phyloP scores from a whole-genome alignment of 805 yeast genomes.

The Peterozyma toletana region DNA sequence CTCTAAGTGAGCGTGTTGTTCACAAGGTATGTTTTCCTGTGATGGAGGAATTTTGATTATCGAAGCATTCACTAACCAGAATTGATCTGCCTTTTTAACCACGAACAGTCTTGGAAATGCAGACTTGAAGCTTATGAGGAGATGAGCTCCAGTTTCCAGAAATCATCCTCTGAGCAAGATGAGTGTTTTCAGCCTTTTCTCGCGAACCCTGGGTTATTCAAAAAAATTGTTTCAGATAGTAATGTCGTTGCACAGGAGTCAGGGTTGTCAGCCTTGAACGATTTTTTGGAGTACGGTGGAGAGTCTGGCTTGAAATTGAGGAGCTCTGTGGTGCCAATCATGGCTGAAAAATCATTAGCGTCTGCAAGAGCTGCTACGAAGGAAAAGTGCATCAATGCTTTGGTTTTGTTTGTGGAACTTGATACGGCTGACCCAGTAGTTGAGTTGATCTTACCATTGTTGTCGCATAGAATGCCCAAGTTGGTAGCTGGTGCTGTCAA shows the following conservation, averaged over 20 bases:
- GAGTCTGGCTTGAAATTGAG: conserved; percentile 34
- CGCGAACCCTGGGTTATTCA: conserved; percentile 46
- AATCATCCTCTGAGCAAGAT: conserved; percentile 49
- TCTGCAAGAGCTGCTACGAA: conserved; percentile 74
- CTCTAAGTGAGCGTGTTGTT: conserved; percentile 56
- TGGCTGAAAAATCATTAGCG: conserved; percentile 78
- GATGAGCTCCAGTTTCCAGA: conserved; percentile 40
- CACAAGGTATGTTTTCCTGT: conserved; percentile 42
- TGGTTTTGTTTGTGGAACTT: conserved; percentile 57
- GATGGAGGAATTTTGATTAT: not conserved
- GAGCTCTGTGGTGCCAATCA: conserved; percentile 31
- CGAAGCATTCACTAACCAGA: conserved; percentile 11
- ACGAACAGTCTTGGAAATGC: conserved; percentile 67
- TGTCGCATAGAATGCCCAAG: conserved; percentile 66
- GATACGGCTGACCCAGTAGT: conserved; percentile 60
- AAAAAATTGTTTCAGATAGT: conserved; percentile 59
- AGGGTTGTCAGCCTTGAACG: conserved; percentile 52
- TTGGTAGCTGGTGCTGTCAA: conserved; percentile 60
- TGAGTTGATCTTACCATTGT: conserved; percentile 57
- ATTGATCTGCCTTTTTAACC: not conserved
- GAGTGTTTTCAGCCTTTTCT: conserved; percentile 44
- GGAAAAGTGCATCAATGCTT: conserved; percentile 52
- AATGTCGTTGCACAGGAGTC: conserved; percentile 92
- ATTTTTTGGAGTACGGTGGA: conserved; percentile 53
- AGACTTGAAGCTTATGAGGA: conserved; percentile 77